These are phyloP conservation scores for Penicillium lividum DNA, from an alignment of 495 filamentous ascomycete genomes.

Conservation along the genomic window DNA sequence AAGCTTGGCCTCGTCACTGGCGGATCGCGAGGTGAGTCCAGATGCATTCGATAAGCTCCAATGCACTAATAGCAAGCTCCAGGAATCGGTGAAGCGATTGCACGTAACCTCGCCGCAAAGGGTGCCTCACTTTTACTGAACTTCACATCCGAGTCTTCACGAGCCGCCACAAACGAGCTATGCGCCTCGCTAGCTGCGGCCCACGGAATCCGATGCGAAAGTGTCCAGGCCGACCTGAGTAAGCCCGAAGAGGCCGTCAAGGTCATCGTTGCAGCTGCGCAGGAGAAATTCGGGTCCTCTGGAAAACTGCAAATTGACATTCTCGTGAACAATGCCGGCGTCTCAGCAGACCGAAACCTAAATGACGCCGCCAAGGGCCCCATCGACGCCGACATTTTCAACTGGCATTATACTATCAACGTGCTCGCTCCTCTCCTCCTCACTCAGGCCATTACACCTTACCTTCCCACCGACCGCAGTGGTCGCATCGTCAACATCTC, in stretches of 20 bases:
- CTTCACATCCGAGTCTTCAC: slow-evolving; percentile 65
- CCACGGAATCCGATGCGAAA: slow-evolving; percentile 45
- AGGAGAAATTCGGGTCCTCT: slow-evolving; percentile 52
- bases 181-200: slow-evolving; percentile 41
- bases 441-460: slow-evolving; percentile 66
- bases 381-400: slow-evolving; percentile 60
- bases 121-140: slow-evolving; percentile 69
- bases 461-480: slow-evolving; percentile 70
- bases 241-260: slow-evolving; percentile 39
- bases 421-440: slow-evolving; percentile 84
- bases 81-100: slow-evolving; percentile 90
- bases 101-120: slow-evolving; percentile 73
- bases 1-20: slow-evolving; percentile 80
- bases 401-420: slow-evolving; percentile 75
- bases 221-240: slow-evolving; percentile 60
- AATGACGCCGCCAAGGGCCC: slow-evolving; percentile 52
- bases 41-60: neutral
- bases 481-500: slow-evolving; percentile 82
- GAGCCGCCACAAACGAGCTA: slow-evolving; percentile 42
- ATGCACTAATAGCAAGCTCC: slow-evolving; percentile 4
- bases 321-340: slow-evolving; percentile 84
- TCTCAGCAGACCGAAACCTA: slow-evolving; percentile 60
- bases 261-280: slow-evolving; percentile 38
- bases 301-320: slow-evolving; percentile 75
- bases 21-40: slow-evolving; percentile 62